phyloP scores from a whole-genome alignment of 192 early-diverging fungal genomes.

The Mortierella hygrophila region DNA sequence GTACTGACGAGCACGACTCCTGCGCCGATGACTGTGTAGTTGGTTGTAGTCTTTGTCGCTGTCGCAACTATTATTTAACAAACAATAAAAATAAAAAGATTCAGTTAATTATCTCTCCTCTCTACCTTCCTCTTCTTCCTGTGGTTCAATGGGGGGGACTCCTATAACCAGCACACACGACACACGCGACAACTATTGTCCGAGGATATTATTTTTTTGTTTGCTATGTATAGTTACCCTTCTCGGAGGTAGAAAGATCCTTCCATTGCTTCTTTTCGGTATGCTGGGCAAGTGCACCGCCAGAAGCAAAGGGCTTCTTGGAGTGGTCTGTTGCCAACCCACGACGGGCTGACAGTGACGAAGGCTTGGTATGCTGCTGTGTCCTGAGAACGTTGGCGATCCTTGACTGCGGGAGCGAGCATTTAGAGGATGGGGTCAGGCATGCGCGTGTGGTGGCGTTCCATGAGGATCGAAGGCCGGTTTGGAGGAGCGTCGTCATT shows the following conservation, averaged over 20 bases:
- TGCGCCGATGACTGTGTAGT: conserved; percentile 59
- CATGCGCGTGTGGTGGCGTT: conserved; percentile 23
- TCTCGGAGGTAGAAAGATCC: conserved; percentile 62
- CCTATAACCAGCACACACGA: neutral
- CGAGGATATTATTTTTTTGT: neutral
- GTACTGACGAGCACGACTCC: conserved; percentile 60
- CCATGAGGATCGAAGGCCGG: conserved; percentile 24
- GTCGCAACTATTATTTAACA: conserved; percentile 56
- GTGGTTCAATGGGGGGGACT: neutral
- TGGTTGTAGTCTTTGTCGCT: conserved; percentile 64
- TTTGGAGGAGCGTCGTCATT: conserved; percentile 33
- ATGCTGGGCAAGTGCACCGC: conserved; percentile 33
- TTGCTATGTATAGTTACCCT: conserved; percentile 39
- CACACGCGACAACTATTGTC: conserved; percentile 2
- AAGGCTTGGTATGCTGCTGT: conserved; percentile 22
- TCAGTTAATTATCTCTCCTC: neutral
- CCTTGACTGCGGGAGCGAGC: neutral
- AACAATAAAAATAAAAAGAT: neutral
- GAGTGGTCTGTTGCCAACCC: conserved; percentile 4
- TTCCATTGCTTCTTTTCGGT: conserved; percentile 62
- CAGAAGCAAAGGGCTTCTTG: conserved; percentile 18
- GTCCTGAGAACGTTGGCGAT: conserved; percentile 12
- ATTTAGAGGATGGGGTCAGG: neutral
- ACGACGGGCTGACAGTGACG: neutral
- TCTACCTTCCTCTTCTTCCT: neutral